Conservation (phyloP, 2,329 filamentous ascomycete species). For the Gnomoniopsis sp. region DNA sequence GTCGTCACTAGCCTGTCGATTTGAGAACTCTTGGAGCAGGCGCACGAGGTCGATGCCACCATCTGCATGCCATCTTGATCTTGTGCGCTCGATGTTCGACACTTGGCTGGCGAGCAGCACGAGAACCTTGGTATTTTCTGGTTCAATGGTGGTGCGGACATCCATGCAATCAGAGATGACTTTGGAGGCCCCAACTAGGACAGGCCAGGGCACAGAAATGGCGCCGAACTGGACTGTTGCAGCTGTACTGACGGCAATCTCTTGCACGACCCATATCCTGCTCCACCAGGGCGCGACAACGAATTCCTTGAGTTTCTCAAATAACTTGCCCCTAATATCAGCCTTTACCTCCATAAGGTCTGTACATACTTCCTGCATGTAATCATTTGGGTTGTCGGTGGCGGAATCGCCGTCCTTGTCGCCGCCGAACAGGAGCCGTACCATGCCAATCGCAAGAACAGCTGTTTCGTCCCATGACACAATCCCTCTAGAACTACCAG, state of each 20-base stretch:
- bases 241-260: neutral
- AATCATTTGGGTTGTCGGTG: no score
- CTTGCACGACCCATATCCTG: constrained; percentile 11
- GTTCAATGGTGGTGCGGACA: neutral
- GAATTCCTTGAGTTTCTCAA: constrained; percentile 1
- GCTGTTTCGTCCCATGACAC: neutral
- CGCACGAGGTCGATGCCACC: neutral
- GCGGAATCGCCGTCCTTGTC: no score
- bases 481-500: neutral
- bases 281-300: constrained; percentile 6
- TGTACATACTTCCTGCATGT: neutral
- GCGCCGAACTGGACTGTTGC: constrained; percentile 1
- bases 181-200: neutral
- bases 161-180: neutral
- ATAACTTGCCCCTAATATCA: neutral
- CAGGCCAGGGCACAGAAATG: neutral
- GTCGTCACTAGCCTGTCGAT: constrained; percentile 6
- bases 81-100: neutral
- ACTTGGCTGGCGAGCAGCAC: neutral
- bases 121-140: constrained; percentile 7
- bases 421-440: neutral
- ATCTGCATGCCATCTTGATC: neutral
- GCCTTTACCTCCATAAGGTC: neutral
- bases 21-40: constrained; percentile 7
- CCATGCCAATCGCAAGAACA: neutral